Percentiles rank a stretch among this genome's conserved stretches.
Evolutionary conservation across 2,329 filamentous ascomycete species (phyloP).

Genomic region (Karstenula rhodostoma): DNA sequence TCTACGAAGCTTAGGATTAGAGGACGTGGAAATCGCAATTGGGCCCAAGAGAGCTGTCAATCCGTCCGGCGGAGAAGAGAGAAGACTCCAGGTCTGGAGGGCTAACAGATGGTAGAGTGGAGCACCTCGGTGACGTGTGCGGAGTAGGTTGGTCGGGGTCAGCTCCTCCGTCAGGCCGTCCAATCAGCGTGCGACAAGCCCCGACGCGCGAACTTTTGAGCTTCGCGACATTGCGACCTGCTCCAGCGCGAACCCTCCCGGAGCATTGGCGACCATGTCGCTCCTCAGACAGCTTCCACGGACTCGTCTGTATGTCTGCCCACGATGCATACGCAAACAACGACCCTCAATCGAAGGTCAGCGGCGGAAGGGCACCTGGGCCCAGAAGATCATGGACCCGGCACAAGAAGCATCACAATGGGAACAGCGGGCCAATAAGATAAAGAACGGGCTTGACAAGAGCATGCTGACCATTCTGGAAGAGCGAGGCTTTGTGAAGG

Average conservation of each 20-base stretch:
- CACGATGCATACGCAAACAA: conserved; percentile 37
- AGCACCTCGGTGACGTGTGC: conserved; percentile 14
- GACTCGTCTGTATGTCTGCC: conserved; percentile 36
- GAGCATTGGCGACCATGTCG: conserved; percentile 38
- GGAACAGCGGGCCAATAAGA: conserved; percentile 38
- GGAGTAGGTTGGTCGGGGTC: conserved; percentile 12
- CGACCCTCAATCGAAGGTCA: conserved; percentile 25
- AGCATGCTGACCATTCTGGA: conserved; percentile 70
- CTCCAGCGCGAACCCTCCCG: neutral
- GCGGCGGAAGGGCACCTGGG: conserved; percentile 32
- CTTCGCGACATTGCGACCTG: conserved; percentile 8
- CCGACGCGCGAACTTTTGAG: conserved; percentile 32
- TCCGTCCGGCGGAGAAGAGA: conserved; percentile 7
- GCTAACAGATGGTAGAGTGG: neutral
- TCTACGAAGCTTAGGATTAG: conserved; percentile 3
- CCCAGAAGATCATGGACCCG: conserved; percentile 26
- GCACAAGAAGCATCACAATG: conserved; percentile 30
- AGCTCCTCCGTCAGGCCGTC: conserved; percentile 9
- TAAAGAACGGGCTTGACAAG: conserved; percentile 40
- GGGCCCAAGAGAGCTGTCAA: neutral
- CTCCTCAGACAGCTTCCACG: conserved; percentile 39
- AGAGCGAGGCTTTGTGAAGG: conserved; percentile 76
- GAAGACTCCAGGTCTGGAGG: neutral
- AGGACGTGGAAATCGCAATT: conserved; percentile 11
- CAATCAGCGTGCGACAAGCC: conserved; percentile 19